Conservation (phyloP, 1,284 basidiomycete genomes). For the Porodaedalea pini region DNA sequence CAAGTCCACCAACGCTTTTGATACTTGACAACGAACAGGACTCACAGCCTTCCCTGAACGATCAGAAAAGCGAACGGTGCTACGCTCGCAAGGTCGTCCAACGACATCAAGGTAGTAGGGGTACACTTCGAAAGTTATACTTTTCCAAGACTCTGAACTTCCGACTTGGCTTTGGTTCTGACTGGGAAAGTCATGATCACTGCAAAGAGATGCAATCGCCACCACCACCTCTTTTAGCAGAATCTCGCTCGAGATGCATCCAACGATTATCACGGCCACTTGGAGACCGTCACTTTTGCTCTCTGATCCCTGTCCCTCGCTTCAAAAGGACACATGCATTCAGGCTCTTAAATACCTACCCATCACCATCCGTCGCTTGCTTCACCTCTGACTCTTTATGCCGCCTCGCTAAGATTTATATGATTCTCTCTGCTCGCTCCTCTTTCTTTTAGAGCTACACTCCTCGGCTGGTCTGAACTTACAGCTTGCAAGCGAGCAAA, state of each 20-base stretch:
- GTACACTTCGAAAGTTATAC: no score
- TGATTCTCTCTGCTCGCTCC: neutral
- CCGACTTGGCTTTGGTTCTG: no score
- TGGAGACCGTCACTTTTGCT: conserved; percentile 3
- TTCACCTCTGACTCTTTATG: neutral
- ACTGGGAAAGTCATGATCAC: no score
- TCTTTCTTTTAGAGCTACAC: neutral
- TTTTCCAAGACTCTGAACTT: no score
- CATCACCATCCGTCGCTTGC: neutral
- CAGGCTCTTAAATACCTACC: neutral
- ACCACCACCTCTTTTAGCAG: neutral
- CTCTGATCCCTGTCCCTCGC: neutral
- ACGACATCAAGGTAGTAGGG: no score
- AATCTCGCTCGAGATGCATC: neutral
- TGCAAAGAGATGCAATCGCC: neutral
- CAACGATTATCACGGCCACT: neutral
- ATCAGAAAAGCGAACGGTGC: no score
- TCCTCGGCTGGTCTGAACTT: conserved; percentile 1
- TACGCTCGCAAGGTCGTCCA: no score
- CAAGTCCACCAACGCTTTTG: no score
- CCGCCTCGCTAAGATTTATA: neutral
- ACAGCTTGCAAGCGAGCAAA: conserved; percentile 1
- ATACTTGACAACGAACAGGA: no score
- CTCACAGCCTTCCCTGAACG: no score
- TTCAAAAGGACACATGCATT: neutral